Conservation (phyloP, 164 flowering plant species). For the Annona cherimola region DNA sequence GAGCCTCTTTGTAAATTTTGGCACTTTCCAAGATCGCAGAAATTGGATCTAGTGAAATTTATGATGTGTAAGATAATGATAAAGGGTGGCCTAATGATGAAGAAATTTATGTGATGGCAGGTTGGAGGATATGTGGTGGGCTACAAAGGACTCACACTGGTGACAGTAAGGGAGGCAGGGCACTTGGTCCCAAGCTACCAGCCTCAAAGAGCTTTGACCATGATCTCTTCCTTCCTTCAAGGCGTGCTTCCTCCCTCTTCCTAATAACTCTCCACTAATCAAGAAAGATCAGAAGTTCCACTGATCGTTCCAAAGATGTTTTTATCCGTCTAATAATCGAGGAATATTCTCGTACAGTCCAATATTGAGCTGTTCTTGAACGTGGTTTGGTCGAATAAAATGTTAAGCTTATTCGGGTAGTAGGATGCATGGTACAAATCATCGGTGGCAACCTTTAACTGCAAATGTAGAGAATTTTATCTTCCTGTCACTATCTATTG, state of each 20-base stretch:
- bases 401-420: no score
- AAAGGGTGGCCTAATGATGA: not conserved
- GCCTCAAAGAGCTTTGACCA: slow-evolving; percentile 27
- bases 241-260: slow-evolving; percentile 36
- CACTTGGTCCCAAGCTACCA: slow-evolving; percentile 41
- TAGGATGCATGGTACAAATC: no score
- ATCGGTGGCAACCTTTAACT: no score
- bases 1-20: no score
- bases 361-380: no score
- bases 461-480: no score
- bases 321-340: not conserved
- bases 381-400: no score
- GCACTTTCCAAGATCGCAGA: no score
- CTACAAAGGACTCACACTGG: slow-evolving; percentile 35
- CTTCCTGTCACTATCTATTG: no score
- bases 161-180: slow-evolving; percentile 44
- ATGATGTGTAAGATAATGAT: no score
- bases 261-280: not conserved
- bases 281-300: not conserved
- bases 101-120: slow-evolving; percentile 12
- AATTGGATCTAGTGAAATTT: no score
- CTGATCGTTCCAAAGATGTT: not conserved
- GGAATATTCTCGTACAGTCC: not conserved
- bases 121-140: slow-evolving; percentile 39
- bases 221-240: slow-evolving; percentile 30